phyloP scores from a whole-genome alignment of 768 basidiomycete species.

The Mycena belliarum region DNA sequence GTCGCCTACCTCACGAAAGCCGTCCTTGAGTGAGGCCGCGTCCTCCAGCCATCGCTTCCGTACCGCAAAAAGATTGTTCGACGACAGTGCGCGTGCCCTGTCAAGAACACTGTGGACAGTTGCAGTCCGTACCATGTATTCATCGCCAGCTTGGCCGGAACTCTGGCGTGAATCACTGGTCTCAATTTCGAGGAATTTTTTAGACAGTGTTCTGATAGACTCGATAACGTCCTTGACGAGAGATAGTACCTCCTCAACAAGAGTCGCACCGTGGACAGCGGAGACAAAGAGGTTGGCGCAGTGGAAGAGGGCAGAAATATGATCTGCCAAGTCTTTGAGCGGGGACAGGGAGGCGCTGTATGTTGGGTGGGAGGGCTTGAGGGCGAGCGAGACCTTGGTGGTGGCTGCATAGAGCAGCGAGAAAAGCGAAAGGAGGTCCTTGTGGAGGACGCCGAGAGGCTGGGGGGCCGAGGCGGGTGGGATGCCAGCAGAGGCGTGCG shows the following conservation, averaged over 20 bases:
- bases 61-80: constrained; percentile 60
- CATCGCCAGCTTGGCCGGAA: constrained; percentile 35
- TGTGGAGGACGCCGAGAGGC: constrained; percentile 43
- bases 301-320: constrained; percentile 51
- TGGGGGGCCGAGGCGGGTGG: constrained; percentile 33
- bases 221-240: constrained; percentile 44
- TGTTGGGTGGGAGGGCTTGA: constrained; percentile 59
- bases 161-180: constrained; percentile 20
- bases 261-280: constrained; percentile 43
- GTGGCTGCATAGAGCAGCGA: constrained; percentile 54
- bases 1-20: constrained; percentile 54
- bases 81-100: constrained; percentile 51
- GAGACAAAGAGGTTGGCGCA: constrained; percentile 47
- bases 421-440: constrained; percentile 59
- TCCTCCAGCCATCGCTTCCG: constrained; percentile 51
- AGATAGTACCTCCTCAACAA: constrained; percentile 44
- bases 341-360: constrained; percentile 51
- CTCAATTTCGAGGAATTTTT: constrained; percentile 43
- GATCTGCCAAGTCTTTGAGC: constrained; percentile 53
- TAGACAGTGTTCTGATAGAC: constrained; percentile 44
- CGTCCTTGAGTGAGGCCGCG: constrained; percentile 61
- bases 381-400: constrained; percentile 63
- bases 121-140: constrained; percentile 58
- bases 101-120: constrained; percentile 64
- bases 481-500: background rate